These are phyloP conservation scores for Xylariomycetidae sp. DNA, from an alignment of 2,329 filamentous ascomycete species.

Conservation along the genomic window DNA sequence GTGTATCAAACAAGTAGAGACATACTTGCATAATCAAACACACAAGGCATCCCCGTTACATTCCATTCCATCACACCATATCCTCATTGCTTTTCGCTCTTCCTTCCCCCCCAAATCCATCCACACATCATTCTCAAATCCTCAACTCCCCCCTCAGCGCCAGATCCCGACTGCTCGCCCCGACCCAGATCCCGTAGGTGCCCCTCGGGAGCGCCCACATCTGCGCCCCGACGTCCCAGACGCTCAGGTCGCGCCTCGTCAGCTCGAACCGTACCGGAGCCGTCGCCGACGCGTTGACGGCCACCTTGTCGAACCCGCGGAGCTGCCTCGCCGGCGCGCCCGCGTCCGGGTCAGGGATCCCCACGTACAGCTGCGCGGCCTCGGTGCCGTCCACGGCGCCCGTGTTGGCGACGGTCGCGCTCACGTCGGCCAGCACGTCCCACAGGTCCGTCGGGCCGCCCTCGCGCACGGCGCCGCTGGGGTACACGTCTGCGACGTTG, in stretches of 20 bases:
- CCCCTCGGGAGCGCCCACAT: slow-evolving; percentile 53
- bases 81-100: neutral
- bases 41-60: too few relatives aligned
- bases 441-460: slow-evolving; percentile 45
- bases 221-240: slow-evolving; percentile 59
- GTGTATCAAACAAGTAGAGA: too few relatives aligned
- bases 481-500: slow-evolving; percentile 29
- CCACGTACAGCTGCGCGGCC: slow-evolving; percentile 33
- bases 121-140: slow-evolving; percentile 21
- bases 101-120: neutral
- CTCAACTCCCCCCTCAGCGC: slow-evolving; percentile 34
- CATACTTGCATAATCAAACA: too few relatives aligned
- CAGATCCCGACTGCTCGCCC: slow-evolving; percentile 42
- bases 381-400: slow-evolving; percentile 39
- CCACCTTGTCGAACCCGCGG: slow-evolving; percentile 62
- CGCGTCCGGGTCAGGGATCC: slow-evolving; percentile 30
- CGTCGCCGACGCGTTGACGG: slow-evolving; percentile 40
- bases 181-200: slow-evolving; percentile 40
- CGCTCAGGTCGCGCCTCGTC: slow-evolving; percentile 60
- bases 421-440: slow-evolving; percentile 38
- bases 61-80: too few relatives aligned
- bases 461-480: slow-evolving; percentile 33
- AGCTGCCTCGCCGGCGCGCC: slow-evolving; percentile 51
- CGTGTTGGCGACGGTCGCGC: slow-evolving; percentile 36
- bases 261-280: slow-evolving; percentile 46